phyloP scores from a whole-genome alignment of 2,329 filamentous ascomycete species.

The Coniella lustricola region DNA sequence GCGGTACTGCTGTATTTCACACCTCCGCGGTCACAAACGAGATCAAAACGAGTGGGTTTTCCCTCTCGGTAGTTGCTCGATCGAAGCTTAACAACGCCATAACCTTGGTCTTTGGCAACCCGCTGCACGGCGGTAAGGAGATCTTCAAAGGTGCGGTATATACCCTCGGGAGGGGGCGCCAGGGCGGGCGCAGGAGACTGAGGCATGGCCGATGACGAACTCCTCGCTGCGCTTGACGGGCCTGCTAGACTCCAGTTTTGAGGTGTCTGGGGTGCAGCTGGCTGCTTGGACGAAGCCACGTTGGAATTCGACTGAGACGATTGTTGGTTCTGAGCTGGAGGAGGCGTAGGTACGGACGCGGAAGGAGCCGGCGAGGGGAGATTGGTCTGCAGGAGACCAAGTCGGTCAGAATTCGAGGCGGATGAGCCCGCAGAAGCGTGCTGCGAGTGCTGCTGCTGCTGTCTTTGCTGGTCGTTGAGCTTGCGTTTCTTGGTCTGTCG shows the following conservation, averaged over 20 bases:
- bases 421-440: slow-evolving; percentile 15
- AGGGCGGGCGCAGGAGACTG: slow-evolving; percentile 41
- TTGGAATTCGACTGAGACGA: slow-evolving; percentile 13
- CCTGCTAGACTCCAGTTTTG: slow-evolving; percentile 16
- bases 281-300: slow-evolving; percentile 14
- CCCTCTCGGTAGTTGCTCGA: slow-evolving; percentile 58
- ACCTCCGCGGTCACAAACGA: slow-evolving; percentile 56
- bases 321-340: slow-evolving; percentile 13
- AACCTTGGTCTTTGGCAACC: slow-evolving; percentile 55
- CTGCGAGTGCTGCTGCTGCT: slow-evolving; percentile 20
- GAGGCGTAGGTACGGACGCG: slow-evolving; percentile 15
- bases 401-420: slow-evolving; percentile 11
- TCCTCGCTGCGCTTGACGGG: slow-evolving; percentile 22
- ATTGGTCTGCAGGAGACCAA: slow-evolving; percentile 14
- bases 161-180: slow-evolving; percentile 51
- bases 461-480: slow-evolving; percentile 13
- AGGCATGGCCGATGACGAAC: slow-evolving; percentile 32
- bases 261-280: slow-evolving; percentile 14
- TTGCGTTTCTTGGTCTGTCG: slow-evolving; percentile 17
- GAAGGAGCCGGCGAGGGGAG: slow-evolving; percentile 16
- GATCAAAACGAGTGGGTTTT: slow-evolving; percentile 55
- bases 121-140: slow-evolving; percentile 51
- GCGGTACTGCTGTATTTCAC: slow-evolving; percentile 60
- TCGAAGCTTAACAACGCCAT: slow-evolving; percentile 55
- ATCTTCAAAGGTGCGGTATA: slow-evolving; percentile 53